Base-by-base conservation (phyloP, 108 stramenopile genomes). In the Nitzschia palea region DNA sequence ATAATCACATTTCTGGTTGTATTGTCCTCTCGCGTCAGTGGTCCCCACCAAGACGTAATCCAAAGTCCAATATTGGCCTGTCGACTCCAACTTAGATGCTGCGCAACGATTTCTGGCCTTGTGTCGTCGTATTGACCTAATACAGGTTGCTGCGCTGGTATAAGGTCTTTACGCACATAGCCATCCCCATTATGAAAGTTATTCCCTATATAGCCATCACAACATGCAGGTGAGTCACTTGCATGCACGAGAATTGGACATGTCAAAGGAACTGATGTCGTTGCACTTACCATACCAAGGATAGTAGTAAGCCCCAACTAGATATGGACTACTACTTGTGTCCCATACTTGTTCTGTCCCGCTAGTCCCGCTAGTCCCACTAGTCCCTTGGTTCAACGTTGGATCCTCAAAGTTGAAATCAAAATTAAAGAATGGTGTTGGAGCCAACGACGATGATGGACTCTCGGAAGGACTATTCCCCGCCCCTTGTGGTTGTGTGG, bases 121-220 rank as follows among this genome's bases (percentile, higher is more conserved):
- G 70, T 51, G 47, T 80, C 79, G 55, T 83, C 62, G 65, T 83
- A 83, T 30, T 83, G 75, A 10, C 82, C 82, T 34, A 83, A 42
- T 2, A 27, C 26, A 6, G 78, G 78, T 31, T 18, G 5, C n/a
- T 79, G 78, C 28, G 30, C 61, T 2, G 77, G 82, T 18, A 51
- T 26, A 15, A 83, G 48, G 4, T 77, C 60, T 77, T 55, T 6
- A 4, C 82, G 74, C 12, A 83, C 23, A 45, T 83, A 83, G 8
- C 70, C 61, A 29, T 61, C 71, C 20, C 69, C 65, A 48, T 55
- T 64, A 47, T 83, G 78, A 68, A 83, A 83, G 25, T 74, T 59
- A 8, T 14, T 27, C 22, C 71, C 67, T 60, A n/a, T n/a, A n/a
- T n/a, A n/a, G n/a, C n/a, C n/a, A n/a, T n/a, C n/a, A n/a, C n/a